These are phyloP conservation scores for Ephemerocybe angulata DNA, from an alignment of 768 basidiomycete species.

Conservation along the genomic window DNA sequence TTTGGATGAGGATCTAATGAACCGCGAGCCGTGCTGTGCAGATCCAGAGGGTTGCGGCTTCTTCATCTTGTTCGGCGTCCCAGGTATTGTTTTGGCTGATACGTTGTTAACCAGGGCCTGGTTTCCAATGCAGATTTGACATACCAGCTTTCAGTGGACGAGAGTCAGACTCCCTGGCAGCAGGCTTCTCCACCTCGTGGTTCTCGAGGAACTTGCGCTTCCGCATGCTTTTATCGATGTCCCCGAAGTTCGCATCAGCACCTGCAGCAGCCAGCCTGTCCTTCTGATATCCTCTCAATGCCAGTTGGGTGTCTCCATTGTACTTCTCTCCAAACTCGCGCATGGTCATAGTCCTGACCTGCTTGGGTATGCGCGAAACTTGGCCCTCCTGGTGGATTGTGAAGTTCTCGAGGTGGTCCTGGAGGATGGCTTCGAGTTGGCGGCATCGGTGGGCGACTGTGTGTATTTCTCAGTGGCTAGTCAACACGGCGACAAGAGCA, in stretches of 20 bases:
- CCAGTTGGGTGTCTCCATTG: slow-evolving; percentile 69
- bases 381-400: slow-evolving; percentile 71
- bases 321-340: slow-evolving; percentile 78
- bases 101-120: not conserved
- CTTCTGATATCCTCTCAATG: slow-evolving; percentile 63
- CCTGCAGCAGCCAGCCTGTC: slow-evolving; percentile 53
- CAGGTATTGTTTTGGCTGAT: slow-evolving; percentile 33
- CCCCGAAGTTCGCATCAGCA: slow-evolving; percentile 46
- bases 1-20: slow-evolving; percentile 36
- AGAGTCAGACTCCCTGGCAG: slow-evolving; percentile 30
- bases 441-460: slow-evolving; percentile 70
- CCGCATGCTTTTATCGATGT: slow-evolving; percentile 63
- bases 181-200: slow-evolving; percentile 44
- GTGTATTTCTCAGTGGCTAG: not conserved
- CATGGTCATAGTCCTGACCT: slow-evolving; percentile 68
- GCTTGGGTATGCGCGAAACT: slow-evolving; percentile 70
- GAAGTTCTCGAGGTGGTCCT: slow-evolving; percentile 70
- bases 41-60: slow-evolving; percentile 37
- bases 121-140: slow-evolving; percentile 12
- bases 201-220: slow-evolving; percentile 77
- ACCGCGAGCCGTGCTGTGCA: slow-evolving; percentile 46
- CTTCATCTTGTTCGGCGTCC: slow-evolving; percentile 56
- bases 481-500: not conserved
- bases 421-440: slow-evolving; percentile 73
- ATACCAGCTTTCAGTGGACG: slow-evolving; percentile 59